These are phyloP conservation scores for Logfia minima DNA, from an alignment of 129 eudicot species.

Conservation along the genomic window DNA sequence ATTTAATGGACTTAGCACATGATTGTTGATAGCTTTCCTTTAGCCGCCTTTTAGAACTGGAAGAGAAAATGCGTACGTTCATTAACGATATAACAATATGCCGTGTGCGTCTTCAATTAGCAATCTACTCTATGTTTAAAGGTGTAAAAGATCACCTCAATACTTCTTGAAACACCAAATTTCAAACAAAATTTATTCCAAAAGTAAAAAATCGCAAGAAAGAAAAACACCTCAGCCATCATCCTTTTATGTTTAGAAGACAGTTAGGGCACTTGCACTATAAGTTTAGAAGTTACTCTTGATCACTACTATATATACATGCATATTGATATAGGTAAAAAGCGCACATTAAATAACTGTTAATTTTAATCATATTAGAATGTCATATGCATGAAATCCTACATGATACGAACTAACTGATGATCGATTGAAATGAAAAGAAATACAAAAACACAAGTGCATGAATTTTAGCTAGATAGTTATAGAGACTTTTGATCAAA, in stretches of 20 bases:
- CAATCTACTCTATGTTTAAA: too few species aligned
- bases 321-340: not conserved
- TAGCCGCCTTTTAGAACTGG: not conserved
- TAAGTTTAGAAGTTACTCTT: not conserved
- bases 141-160: too few species aligned
- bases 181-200: not conserved
- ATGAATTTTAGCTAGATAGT: constrained; percentile 32
- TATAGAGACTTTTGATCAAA: constrained; percentile 34
- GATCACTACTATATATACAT: not conserved
- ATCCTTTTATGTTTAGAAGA: too few species aligned
- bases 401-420: constrained; percentile 25
- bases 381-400: constrained; percentile 25
- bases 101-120: not conserved
- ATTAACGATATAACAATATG: not conserved
- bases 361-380: constrained; percentile 25
- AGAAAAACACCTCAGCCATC: not conserved
- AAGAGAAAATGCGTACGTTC: not conserved
- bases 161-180: not conserved
- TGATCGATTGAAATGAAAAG: constrained; percentile 22
- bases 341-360: not conserved
- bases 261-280: too few species aligned
- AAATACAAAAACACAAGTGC: constrained; percentile 19
- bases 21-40: not conserved
- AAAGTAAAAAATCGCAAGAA: too few species aligned
- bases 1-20: not conserved